Conservation (phyloP, 2,329 filamentous ascomycete species). For the Chaetomium strumarium region DNA sequence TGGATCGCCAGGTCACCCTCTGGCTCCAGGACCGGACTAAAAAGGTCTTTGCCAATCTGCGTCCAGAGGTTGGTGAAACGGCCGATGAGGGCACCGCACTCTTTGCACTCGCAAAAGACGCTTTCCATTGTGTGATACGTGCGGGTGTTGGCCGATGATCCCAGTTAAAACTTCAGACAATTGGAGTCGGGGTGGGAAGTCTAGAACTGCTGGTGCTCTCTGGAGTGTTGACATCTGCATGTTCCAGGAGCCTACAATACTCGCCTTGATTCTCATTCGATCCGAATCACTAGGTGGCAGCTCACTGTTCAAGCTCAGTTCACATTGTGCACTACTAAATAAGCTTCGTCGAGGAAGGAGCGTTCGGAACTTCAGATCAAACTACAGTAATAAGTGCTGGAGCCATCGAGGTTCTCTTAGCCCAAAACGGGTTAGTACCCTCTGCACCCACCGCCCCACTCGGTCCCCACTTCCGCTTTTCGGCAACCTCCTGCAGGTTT, state of each 20-base stretch:
- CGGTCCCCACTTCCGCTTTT: background rate
- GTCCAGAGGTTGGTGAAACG: constrained; percentile 35
- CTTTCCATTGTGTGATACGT: constrained; percentile 29
- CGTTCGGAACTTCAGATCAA: background rate
- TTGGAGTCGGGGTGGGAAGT: background rate
- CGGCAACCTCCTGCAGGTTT: background rate
- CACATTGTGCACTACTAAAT: background rate
- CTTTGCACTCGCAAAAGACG: constrained; percentile 33
- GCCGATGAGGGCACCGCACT: constrained; percentile 29
- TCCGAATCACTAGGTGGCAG: no score
- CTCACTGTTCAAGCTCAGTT: no score
- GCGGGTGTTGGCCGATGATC: background rate
- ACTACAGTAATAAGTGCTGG: background rate
- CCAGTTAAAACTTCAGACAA: no score
- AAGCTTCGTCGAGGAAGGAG: background rate
- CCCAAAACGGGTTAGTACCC: constrained; percentile 6
- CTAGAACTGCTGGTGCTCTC: background rate
- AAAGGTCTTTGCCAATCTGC: constrained; percentile 36
- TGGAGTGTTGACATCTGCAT: background rate
- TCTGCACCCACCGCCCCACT: background rate
- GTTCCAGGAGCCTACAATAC: background rate
- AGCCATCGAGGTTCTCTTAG: constrained; percentile 12
- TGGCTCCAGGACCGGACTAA: constrained; percentile 32
- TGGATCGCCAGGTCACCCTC: constrained; percentile 22
- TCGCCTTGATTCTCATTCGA: no score